Conservation (phyloP, 768 basidiomycete species). For the Clitopilus hobsonii region DNA sequence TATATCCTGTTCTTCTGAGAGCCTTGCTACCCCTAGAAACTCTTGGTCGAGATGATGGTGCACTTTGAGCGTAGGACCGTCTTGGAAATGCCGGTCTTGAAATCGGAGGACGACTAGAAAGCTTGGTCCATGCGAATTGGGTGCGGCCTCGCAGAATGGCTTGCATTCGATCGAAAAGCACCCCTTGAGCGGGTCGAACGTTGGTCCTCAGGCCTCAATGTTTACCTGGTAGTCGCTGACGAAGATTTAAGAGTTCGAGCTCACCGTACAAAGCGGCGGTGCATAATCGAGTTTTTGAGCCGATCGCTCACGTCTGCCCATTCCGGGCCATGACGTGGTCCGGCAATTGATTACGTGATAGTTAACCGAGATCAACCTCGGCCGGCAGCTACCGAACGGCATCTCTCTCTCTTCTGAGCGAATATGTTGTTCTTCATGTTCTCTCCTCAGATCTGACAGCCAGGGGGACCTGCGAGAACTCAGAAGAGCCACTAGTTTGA, state of each 20-base stretch:
- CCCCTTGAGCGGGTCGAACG: not conserved
- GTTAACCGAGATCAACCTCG: not conserved
- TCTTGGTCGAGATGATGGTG: not conserved
- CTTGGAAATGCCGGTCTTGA: not conserved
- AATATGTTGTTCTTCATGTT: no score
- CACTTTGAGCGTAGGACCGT: not conserved
- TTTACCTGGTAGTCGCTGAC: not conserved
- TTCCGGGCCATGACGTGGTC: not conserved
- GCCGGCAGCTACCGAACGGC: no score
- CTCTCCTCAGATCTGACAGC: no score
- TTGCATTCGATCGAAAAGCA: not conserved
- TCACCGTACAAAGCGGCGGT: not conserved
- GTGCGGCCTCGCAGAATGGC: no score
- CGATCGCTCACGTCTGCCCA: not conserved
- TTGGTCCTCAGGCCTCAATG: not conserved
- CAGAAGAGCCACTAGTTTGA: no score
- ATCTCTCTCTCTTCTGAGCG: no score
- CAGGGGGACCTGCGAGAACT: no score
- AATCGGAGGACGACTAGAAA: no score
- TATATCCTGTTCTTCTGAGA: conserved; percentile 29
- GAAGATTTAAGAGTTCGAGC: not conserved
- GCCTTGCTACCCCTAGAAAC: conserved; percentile 12
- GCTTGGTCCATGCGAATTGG: no score
- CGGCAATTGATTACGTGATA: not conserved
- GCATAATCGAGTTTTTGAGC: not conserved